Evolutionary conservation across 352 stramenopile species (phyloP).

Genomic region (Phytophthora melonis): DNA sequence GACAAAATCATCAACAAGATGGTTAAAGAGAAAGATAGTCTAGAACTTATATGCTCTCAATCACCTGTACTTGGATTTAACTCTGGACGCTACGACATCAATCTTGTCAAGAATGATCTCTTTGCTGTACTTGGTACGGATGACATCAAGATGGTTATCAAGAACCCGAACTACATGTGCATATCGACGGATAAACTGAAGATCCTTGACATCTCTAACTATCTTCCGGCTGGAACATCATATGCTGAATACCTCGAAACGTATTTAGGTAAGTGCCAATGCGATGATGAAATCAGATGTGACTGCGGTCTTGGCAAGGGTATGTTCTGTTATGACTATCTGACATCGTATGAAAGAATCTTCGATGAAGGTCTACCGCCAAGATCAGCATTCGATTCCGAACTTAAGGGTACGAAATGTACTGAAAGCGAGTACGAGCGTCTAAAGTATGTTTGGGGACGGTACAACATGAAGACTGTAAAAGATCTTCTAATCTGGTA

Average conservation of each 20-base stretch:
- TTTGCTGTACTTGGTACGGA: slow-evolving; percentile 20
- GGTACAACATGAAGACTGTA: slow-evolving; percentile 44
- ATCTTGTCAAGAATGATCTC: slow-evolving; percentile 16
- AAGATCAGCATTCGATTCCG: slow-evolving; percentile 13
- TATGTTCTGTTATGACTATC: slow-evolving; percentile 34
- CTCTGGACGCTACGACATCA: slow-evolving; percentile 7
- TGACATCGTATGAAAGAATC: slow-evolving; percentile 28
- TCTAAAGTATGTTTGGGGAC: slow-evolving; percentile 38
- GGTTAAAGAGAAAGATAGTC: no score
- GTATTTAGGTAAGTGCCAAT: slow-evolving; percentile 41
- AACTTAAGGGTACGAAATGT: slow-evolving; percentile 5
- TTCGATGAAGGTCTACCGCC: slow-evolving; percentile 9
- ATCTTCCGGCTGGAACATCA: slow-evolving; percentile 35
- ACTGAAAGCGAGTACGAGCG: slow-evolving; percentile 36
- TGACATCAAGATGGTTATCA: slow-evolving; percentile 28
- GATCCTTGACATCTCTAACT: slow-evolving; percentile 44
- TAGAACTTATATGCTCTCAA: background rate
- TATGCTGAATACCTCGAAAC: slow-evolving; percentile 35
- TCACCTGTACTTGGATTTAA: background rate
- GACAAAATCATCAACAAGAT: no score
- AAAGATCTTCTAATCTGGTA: slow-evolving; percentile 44
- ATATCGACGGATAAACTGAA: slow-evolving; percentile 33
- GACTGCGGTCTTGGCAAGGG: slow-evolving; percentile 9
- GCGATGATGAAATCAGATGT: slow-evolving; percentile 40
- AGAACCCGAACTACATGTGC: slow-evolving; percentile 20